Conservation (phyloP, 306 rosid genomes). For the Medicago ruthenica region DNA sequence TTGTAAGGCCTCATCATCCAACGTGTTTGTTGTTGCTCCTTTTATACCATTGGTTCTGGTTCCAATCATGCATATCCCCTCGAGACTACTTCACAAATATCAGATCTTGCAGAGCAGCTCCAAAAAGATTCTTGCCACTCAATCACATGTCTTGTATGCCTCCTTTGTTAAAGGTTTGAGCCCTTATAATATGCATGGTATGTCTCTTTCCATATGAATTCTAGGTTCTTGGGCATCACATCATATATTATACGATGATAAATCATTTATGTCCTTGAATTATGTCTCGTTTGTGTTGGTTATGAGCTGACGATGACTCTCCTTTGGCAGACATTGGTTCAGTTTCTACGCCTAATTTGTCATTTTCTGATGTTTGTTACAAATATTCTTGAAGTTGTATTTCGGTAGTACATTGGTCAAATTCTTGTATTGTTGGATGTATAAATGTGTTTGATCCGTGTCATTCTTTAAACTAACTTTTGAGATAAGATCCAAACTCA, state of each 20-base stretch:
- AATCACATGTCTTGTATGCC: background rate
- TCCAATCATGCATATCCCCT: background rate
- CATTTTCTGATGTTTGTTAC: no score
- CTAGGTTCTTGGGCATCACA: background rate
- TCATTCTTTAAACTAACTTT: no score
- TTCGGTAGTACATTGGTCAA: no score
- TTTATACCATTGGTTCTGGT: background rate
- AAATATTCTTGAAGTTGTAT: no score
- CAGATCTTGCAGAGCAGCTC: background rate
- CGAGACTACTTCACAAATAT: background rate
- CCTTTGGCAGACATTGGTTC: no score
- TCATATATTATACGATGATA: no score
- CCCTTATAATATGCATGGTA: background rate
- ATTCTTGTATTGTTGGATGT: no score
- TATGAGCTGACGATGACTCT: no score
- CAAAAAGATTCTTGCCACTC: background rate
- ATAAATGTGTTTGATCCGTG: no score
- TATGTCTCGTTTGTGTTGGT: no score
- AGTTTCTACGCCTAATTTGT: no score
- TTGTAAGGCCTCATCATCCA: background rate
- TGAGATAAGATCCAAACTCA: no score
- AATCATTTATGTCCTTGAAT: background rate
- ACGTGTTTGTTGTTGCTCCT: background rate
- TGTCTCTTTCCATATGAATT: background rate
- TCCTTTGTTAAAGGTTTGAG: background rate